Conservation (phyloP, 2,329 filamentous ascomycete genomes). For the Trichoderma lentiforme region DNA sequence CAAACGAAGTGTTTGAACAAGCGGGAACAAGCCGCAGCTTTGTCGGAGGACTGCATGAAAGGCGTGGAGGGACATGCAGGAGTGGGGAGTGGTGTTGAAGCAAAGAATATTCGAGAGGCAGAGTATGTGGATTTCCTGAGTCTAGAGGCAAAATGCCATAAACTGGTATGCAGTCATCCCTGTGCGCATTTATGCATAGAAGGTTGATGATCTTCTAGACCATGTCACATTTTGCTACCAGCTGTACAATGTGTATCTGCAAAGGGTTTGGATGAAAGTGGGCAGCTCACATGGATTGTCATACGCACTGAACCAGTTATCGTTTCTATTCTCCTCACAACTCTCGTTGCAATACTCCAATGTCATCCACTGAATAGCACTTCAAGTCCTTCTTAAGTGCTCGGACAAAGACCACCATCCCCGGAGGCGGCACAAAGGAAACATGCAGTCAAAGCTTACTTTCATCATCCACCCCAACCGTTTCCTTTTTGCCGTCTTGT, state of each 20-base stretch:
- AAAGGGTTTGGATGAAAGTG: not conserved
- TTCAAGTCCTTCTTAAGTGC: not conserved
- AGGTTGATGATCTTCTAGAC: not conserved
- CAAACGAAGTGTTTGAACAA: constrained; percentile 2
- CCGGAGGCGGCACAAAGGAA: not conserved
- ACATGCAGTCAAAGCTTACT: not conserved
- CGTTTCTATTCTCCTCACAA: not conserved
- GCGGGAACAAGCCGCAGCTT: not conserved
- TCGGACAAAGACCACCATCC: not conserved
- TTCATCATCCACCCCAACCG: not conserved
- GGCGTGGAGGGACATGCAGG: not conserved
- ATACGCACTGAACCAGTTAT: not conserved
- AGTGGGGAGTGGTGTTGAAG: not conserved
- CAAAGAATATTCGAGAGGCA: not conserved
- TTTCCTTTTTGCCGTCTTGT: not conserved
- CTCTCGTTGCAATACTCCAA: not conserved
- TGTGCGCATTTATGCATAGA: not conserved
- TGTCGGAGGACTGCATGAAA: not conserved
- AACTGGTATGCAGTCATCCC: not conserved
- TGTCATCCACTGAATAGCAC: not conserved
- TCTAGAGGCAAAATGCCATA: not conserved
- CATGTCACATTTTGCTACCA: not conserved
- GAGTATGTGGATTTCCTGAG: not conserved
- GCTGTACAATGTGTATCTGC: not conserved
- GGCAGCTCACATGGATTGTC: too few relatives aligned